Percentiles rank a stretch among this genome's conserved stretches.
Conservation (phyloP, 495 filamentous ascomycete species). For the Xylaria grammica region DNA sequence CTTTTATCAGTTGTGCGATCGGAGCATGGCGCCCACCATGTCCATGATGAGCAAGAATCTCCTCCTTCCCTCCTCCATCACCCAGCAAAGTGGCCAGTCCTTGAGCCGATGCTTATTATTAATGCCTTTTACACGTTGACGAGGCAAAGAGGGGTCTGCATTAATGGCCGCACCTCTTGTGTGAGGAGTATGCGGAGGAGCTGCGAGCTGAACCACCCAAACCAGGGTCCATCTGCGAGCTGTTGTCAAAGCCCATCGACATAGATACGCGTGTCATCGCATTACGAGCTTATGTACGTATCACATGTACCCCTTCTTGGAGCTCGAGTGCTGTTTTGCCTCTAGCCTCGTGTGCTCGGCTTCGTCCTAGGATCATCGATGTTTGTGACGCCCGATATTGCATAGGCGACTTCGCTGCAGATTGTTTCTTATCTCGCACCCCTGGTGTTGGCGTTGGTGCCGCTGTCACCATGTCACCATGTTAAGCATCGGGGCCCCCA, state of each 20-base stretch:
- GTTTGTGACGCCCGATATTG: slow-evolving; percentile 3
- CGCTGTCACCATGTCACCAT: not conserved
- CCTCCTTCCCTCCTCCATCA: not conserved
- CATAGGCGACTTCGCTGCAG: not conserved
- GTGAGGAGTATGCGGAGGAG: slow-evolving; percentile 17
- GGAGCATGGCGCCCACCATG: slow-evolving; percentile 17
- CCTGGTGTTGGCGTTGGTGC: not conserved
- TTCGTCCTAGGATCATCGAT: not conserved
- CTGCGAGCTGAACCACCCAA: slow-evolving; percentile 17
- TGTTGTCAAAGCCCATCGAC: slow-evolving; percentile 13
- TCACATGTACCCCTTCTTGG: slow-evolving; percentile 1
- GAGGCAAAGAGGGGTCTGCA: slow-evolving; percentile 17
- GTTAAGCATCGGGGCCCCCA: slow-evolving; percentile 1
- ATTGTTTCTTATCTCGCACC: slow-evolving; percentile 1
- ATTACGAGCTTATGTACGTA: slow-evolving; percentile 17
- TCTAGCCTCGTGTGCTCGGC: slow-evolving; percentile 7
- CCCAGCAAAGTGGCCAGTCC: slow-evolving; percentile 3
- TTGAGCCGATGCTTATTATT: slow-evolving; percentile 5
- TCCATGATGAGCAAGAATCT: not conserved
- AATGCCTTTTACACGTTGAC: not conserved
- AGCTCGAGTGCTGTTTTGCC: slow-evolving; percentile 1
- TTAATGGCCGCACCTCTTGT: slow-evolving; percentile 7
- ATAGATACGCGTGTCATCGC: slow-evolving; percentile 13
- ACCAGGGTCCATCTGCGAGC: slow-evolving; percentile 15
- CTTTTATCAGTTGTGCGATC: slow-evolving; percentile 9